Evolutionary conservation across 306 rosid genomes (phyloP).

Genomic region (Abrus pulchellus): DNA sequence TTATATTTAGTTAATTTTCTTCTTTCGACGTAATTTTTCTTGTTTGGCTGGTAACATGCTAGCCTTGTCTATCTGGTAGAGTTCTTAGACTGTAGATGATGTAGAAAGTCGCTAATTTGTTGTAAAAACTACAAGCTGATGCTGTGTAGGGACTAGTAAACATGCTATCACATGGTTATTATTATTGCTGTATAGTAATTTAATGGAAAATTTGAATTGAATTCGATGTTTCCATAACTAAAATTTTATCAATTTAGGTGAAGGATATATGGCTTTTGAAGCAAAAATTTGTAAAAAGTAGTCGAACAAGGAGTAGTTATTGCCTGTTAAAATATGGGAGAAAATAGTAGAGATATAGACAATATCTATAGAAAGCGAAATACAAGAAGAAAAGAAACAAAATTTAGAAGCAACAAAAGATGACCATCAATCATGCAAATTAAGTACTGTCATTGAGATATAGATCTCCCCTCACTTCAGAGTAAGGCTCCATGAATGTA

Average conservation of each 20-base stretch:
- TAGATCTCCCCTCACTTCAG: no score
- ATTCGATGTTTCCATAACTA: not conserved
- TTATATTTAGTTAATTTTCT: conserved; percentile 10
- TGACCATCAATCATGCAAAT: not conserved
- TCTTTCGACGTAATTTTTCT: conserved; percentile 1
- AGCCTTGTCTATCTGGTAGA: conserved; percentile 1
- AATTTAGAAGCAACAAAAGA: not conserved
- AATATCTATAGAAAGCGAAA: not conserved
- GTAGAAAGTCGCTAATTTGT: not conserved
- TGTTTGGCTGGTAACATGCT: conserved; percentile 22
- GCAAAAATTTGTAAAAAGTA: not conserved
- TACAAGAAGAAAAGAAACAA: not conserved
- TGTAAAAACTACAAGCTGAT: conserved; percentile 37
- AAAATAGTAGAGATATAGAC: not conserved
- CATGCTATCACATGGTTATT: not conserved
- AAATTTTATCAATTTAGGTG: not conserved
- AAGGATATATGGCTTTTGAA: not conserved
- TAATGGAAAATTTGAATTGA: not conserved
- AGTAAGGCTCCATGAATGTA: no score
- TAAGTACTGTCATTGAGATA: no score
- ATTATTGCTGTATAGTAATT: conserved; percentile 14
- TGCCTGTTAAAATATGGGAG: not conserved
- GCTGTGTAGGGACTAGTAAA: conserved; percentile 33
- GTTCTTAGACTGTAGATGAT: not conserved
- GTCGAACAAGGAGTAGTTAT: not conserved